Evolutionary conservation across 2,329 filamentous ascomycete genomes (phyloP).

Genomic region (Pseudopyrenochaeta lycopersici): DNA sequence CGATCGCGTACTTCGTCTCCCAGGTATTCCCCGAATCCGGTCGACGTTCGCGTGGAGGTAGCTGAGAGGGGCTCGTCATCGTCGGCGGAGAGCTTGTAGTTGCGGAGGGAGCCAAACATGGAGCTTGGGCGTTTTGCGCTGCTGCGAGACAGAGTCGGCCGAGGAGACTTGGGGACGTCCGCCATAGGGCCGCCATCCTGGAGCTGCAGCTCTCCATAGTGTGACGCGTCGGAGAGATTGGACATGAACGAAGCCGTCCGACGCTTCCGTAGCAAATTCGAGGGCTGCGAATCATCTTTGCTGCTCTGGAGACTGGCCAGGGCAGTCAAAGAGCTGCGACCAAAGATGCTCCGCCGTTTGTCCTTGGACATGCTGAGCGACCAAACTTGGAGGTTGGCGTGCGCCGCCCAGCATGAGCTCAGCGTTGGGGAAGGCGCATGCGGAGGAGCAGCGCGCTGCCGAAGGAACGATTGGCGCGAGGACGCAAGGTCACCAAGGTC

Average conservation of each 20-base stretch:
- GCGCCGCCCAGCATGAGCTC: slow-evolving; percentile 42
- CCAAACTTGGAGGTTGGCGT: slow-evolving; percentile 17
- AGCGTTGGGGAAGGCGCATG: slow-evolving; percentile 32
- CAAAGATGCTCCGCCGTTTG: slow-evolving; percentile 50
- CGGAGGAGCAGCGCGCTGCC: slow-evolving; percentile 17
- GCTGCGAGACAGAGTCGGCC: slow-evolving; percentile 29
- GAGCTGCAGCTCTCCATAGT: slow-evolving; percentile 29
- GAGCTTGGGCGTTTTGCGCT: slow-evolving; percentile 52
- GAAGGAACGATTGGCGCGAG: slow-evolving; percentile 16
- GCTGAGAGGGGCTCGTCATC: slow-evolving; percentile 60
- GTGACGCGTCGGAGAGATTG: slow-evolving; percentile 39
- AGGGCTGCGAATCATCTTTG: slow-evolving; percentile 46
- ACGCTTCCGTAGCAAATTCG: slow-evolving; percentile 49
- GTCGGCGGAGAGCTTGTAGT: slow-evolving; percentile 61
- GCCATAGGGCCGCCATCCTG: slow-evolving; percentile 17
- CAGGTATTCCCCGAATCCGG: slow-evolving; percentile 48
- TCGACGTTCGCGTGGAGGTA: slow-evolving; percentile 59
- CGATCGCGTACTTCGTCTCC: slow-evolving; percentile 49
- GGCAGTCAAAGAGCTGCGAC: slow-evolving; percentile 40
- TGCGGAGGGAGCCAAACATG: slow-evolving; percentile 67
- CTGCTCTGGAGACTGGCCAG: slow-evolving; percentile 36
- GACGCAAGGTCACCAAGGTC: background rate
- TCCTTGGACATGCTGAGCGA: slow-evolving; percentile 46
- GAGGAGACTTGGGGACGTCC: slow-evolving; percentile 20
- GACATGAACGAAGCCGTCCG: slow-evolving; percentile 48